phyloP scores from a whole-genome alignment of 306 rosid genomes.

The Citrullus mucosospermus region DNA sequence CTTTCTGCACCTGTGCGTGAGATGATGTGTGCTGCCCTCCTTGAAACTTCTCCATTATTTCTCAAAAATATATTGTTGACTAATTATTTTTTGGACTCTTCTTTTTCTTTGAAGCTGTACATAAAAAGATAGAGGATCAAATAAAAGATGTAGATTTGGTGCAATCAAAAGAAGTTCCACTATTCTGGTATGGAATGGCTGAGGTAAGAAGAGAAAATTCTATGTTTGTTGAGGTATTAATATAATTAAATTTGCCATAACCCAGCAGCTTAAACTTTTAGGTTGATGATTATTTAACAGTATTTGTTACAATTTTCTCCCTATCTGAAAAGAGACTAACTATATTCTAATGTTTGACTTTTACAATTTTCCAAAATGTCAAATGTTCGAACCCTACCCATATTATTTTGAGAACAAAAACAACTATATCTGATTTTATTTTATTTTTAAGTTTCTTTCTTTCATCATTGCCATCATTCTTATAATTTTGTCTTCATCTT shows the following conservation, averaged over 20 bases:
- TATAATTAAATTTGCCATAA: too few species aligned
- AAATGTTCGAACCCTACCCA: not conserved
- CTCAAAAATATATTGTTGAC: not conserved
- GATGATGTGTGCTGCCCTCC: not conserved
- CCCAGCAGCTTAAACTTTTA: too few species aligned
- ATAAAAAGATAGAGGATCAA: conserved; percentile 42
- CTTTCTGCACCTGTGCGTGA: not conserved
- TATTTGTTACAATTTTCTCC: not conserved
- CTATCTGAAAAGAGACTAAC: not conserved
- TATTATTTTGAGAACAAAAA: not conserved
- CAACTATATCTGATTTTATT: not conserved
- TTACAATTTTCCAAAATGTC: not conserved
- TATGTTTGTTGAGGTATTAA: not conserved
- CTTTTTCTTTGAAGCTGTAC: conserved; percentile 37
- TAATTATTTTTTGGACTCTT: not conserved
- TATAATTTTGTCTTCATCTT: conserved; percentile 4
- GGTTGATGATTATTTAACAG: too few species aligned
- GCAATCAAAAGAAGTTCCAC: conserved; percentile 61
- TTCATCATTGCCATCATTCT: not conserved
- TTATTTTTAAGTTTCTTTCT: not conserved
- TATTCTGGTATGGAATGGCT: conserved; percentile 85
- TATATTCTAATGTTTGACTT: not conserved
- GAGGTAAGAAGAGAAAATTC: conserved; percentile 41
- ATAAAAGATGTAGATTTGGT: conserved; percentile 54
- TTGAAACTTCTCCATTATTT: not conserved